Evolutionary conservation across 306 rosid species (phyloP).

Genomic region (Canavalia ensiformis): DNA sequence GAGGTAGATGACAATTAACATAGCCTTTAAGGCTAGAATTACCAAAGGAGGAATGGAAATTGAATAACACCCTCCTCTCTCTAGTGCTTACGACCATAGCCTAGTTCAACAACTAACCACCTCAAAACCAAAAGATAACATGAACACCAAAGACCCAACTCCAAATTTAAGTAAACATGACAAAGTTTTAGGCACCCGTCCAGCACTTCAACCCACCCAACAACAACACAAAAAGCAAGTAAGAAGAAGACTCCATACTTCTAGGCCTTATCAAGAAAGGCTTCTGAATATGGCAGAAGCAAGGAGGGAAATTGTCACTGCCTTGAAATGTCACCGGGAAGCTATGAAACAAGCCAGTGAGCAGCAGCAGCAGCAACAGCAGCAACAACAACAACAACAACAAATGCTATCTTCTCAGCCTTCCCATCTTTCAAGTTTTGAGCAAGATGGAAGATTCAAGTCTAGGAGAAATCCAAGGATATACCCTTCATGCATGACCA

Average conservation of each 20-base stretch:
- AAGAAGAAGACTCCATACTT: conserved; percentile 74
- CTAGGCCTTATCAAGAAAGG: conserved; percentile 76
- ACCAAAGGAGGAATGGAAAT: conserved; percentile 51
- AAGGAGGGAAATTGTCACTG: conserved; percentile 83
- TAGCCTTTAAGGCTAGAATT: neutral
- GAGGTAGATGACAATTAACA: conserved; percentile 47
- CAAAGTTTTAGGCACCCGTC: conserved; percentile 45
- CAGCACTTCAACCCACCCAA: conserved; percentile 36
- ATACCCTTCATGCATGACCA: conserved; percentile 56
- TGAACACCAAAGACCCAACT: conserved; percentile 42
- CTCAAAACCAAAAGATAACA: conserved; percentile 65
- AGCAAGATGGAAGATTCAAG: conserved; percentile 55
- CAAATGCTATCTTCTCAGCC: neutral
- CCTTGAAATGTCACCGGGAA: conserved; percentile 85
- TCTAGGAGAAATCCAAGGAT: conserved; percentile 61
- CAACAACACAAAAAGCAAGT: conserved; percentile 69
- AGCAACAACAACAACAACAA: conserved; percentile 11
- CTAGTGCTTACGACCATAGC: conserved; percentile 67
- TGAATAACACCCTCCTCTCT: conserved; percentile 60
- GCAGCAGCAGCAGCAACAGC: conserved; percentile 50
- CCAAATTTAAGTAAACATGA: conserved; percentile 43
- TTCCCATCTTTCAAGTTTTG: conserved; percentile 51
- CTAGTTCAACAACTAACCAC: conserved; percentile 66
- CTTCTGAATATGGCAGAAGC: conserved; percentile 93
- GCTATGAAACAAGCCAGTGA: conserved; percentile 71